Percentiles rank a stretch among this genome's conserved stretches.
phyloP scores from a whole-genome alignment of 805 yeast genomes.

The Sugiyamaella lignohabitans region DNA sequence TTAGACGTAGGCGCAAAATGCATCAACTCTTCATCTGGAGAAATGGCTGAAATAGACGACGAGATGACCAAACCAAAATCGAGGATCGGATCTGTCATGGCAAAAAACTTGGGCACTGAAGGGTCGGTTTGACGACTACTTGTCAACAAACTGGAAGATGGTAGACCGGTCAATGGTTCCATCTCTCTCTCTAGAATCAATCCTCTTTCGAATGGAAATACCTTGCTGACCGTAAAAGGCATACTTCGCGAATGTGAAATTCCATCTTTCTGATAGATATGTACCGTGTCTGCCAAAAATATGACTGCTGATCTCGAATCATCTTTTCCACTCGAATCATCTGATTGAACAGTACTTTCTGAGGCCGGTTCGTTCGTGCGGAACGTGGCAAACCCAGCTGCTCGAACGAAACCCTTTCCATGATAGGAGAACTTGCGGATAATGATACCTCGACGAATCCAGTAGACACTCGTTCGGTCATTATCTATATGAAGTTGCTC shows the following conservation, averaged over 20 bases:
- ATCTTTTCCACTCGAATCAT: conserved; percentile 19
- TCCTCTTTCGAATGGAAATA: conserved; percentile 63
- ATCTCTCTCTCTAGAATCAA: conserved; percentile 51
- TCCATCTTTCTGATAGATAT: conserved; percentile 58
- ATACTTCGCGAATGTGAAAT: conserved; percentile 53
- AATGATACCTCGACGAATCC: conserved; percentile 46
- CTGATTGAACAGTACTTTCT: too few relatives aligned
- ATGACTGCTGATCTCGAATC: conserved; percentile 43
- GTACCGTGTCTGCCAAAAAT: conserved; percentile 52
- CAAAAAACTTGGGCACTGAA: conserved; percentile 41
- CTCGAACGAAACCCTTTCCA: conserved; percentile 42
- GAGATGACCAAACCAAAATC: conserved; percentile 69
- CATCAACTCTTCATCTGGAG: conserved; percentile 50
- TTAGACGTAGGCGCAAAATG: conserved; percentile 43
- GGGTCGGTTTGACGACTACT: neutral
- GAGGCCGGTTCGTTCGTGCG: conserved; percentile 3
- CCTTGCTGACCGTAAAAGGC: conserved; percentile 59
- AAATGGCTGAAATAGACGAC: conserved; percentile 59
- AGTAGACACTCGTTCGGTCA: conserved; percentile 35
- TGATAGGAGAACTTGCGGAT: conserved; percentile 42
- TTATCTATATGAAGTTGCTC: conserved; percentile 3
- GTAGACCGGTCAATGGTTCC: conserved; percentile 4
- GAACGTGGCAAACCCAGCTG: conserved; percentile 59
- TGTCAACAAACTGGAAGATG: neutral
- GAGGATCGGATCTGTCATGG: conserved; percentile 66